These are phyloP conservation scores for Cyberlindnera lachancei DNA, from an alignment of 805 yeast genomes.

Conservation along the genomic window DNA sequence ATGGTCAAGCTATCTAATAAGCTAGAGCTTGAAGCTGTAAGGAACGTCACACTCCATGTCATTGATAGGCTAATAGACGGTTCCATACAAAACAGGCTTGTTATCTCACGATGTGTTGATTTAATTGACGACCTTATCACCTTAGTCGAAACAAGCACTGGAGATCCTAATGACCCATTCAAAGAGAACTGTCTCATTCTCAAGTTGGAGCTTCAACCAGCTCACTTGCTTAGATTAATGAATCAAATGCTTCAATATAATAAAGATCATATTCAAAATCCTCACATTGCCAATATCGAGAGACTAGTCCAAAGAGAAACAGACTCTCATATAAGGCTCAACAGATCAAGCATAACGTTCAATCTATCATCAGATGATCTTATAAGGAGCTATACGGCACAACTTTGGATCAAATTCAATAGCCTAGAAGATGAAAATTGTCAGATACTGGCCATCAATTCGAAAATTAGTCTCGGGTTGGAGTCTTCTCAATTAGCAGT, in stretches of 20 bases:
- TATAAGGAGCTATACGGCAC: conserved; percentile 17
- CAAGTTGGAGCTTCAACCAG: conserved; percentile 3
- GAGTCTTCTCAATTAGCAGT: conserved; percentile 28
- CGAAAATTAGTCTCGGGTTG: conserved; percentile 17
- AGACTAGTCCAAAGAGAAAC: conserved; percentile 10
- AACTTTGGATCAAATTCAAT: conserved; percentile 24
- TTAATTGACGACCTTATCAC: neutral
- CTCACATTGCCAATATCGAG: conserved; percentile 4
- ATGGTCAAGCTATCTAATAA: neutral
- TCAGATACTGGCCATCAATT: conserved; percentile 21
- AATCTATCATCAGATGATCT: neutral
- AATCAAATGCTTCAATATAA: neutral
- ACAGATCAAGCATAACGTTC: conserved; percentile 20
- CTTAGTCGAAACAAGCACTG: no score
- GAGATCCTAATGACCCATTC: no score
- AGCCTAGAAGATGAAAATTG: conserved; percentile 23
- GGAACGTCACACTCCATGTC: neutral
- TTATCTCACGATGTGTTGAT: neutral
- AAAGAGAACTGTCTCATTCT: no score
- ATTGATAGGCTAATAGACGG: neutral
- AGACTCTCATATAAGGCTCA: conserved; percentile 22
- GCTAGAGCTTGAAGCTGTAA: no score
- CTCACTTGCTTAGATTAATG: conserved; percentile 6
- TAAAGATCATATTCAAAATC: neutral
- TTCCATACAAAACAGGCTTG: neutral